Conservation (phyloP, 495 filamentous ascomycete species). For the Pyrenula massariospora region DNA sequence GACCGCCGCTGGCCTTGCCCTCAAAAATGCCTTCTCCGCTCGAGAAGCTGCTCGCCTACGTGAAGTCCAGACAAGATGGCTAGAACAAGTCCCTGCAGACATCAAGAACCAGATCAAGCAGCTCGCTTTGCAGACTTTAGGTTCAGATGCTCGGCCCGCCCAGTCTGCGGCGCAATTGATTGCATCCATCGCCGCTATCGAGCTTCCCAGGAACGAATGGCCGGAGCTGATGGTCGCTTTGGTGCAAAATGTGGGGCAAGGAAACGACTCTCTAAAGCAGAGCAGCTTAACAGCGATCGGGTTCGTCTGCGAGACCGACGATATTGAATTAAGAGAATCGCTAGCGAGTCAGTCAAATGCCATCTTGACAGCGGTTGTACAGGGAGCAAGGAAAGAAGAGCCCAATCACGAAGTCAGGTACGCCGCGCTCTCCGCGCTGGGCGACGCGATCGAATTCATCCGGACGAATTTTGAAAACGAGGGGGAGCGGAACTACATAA, state of each 20-base stretch:
- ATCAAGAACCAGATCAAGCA: slow-evolving; percentile 81
- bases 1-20: slow-evolving; percentile 83
- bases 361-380: slow-evolving; percentile 93
- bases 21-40: slow-evolving; percentile 94
- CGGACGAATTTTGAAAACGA: slow-evolving; percentile 97
- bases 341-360: slow-evolving; percentile 85
- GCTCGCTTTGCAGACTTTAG: slow-evolving; percentile 73
- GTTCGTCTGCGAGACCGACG: slow-evolving; percentile 94
- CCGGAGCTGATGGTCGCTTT: slow-evolving; percentile 81
- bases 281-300: slow-evolving; percentile 87
- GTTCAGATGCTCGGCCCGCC: slow-evolving; percentile 69
- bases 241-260: slow-evolving; percentile 83
- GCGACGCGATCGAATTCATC: slow-evolving; percentile 97
- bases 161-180: slow-evolving; percentile 89
- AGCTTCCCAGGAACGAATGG: slow-evolving; percentile 89
- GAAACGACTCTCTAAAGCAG: slow-evolving; percentile 80
- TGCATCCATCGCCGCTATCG: slow-evolving; percentile 86
- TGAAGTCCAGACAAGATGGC: slow-evolving; percentile 85
- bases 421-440: slow-evolving; percentile 84
- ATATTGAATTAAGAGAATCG: slow-evolving; percentile 70
- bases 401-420: slow-evolving; percentile 76
- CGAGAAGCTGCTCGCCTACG: slow-evolving; percentile 78
- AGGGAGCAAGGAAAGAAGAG: slow-evolving; percentile 94
- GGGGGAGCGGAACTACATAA: slow-evolving; percentile 98
- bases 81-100: slow-evolving; percentile 60